phyloP scores from a whole-genome alignment of 2,329 filamentous ascomycete species.

The Alternaria sp. region DNA sequence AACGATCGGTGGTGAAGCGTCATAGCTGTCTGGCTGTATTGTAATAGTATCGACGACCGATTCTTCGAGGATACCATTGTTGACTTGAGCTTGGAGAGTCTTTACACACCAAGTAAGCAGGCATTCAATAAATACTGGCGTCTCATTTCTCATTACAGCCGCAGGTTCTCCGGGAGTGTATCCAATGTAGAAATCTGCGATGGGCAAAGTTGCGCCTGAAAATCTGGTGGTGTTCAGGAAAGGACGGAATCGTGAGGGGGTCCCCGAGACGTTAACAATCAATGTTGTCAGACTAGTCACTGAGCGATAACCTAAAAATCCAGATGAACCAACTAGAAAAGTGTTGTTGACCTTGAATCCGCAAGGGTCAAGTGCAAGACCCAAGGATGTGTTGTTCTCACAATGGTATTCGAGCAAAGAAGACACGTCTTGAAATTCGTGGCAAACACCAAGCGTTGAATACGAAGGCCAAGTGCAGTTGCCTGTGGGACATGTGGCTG shows the following conservation, averaged over 20 bases:
- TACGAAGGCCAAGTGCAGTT: constrained; percentile 31
- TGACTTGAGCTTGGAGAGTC: constrained; percentile 11
- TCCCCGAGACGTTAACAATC: not conserved
- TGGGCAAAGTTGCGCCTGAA: constrained; percentile 10
- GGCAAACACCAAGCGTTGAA: constrained; percentile 28
- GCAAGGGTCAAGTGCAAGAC: constrained; percentile 13
- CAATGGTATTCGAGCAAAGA: constrained; percentile 18
- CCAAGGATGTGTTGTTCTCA: constrained; percentile 2
- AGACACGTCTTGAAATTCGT: constrained; percentile 27
- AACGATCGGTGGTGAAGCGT: not conserved
- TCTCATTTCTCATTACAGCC: constrained; percentile 18
- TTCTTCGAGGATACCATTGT: constrained; percentile 18
- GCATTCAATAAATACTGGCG: constrained; percentile 27
- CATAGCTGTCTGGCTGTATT: constrained; percentile 5
- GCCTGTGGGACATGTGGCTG: constrained; percentile 20
- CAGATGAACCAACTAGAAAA: constrained; percentile 9
- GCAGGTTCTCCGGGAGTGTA: constrained; percentile 22
- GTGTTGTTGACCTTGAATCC: constrained; percentile 26
- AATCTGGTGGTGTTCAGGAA: constrained; percentile 26
- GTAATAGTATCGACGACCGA: not conserved
- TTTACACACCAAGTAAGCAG: constrained; percentile 29
- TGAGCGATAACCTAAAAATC: not conserved
- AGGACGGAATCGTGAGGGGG: not conserved
- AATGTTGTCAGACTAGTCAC: constrained; percentile 10
- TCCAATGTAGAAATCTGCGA: constrained; percentile 28